These are phyloP conservation scores for Clarireedia homoeocarpa DNA, from an alignment of 2,329 filamentous ascomycete species.

Conservation along the genomic window DNA sequence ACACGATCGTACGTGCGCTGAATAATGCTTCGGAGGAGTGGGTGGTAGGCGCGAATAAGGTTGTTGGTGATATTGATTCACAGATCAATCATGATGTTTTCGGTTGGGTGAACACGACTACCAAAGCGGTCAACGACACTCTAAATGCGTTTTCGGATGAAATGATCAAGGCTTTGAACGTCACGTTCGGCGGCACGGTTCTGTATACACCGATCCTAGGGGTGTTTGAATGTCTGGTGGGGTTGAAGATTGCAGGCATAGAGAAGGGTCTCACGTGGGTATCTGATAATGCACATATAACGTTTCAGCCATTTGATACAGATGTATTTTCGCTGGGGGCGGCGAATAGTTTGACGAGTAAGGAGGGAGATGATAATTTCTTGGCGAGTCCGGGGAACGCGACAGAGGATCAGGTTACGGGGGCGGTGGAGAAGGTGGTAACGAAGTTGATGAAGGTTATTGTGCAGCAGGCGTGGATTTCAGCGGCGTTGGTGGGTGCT, in stretches of 20 bases:
- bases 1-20: slow-evolving; percentile 52
- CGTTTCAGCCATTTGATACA: slow-evolving; percentile 69
- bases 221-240: slow-evolving; percentile 79
- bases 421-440: slow-evolving; percentile 63
- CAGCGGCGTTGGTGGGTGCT: too few species aligned
- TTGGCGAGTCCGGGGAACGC: slow-evolving; percentile 67
- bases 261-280: slow-evolving; percentile 93
- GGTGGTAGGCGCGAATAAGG: slow-evolving; percentile 54
- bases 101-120: slow-evolving; percentile 80
- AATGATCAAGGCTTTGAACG: slow-evolving; percentile 66
- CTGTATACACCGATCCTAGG: slow-evolving; percentile 71
- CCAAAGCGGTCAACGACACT: slow-evolving; percentile 74
- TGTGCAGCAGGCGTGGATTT: slow-evolving; percentile 48
- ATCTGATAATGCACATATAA: slow-evolving; percentile 73
- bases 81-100: slow-evolving; percentile 81
- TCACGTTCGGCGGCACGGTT: slow-evolving; percentile 73
- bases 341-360: slow-evolving; percentile 48
- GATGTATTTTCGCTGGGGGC: slow-evolving; percentile 81
- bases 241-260: slow-evolving; percentile 76
- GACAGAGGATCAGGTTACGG: slow-evolving; percentile 74
- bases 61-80: slow-evolving; percentile 50
- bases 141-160: slow-evolving; percentile 73
- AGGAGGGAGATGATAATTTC: slow-evolving; percentile 58
- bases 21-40: slow-evolving; percentile 58
- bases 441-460: slow-evolving; percentile 60